phyloP scores from a whole-genome alignment of 2,329 filamentous ascomycete species.

The Purpureocillium takamizusanense region DNA sequence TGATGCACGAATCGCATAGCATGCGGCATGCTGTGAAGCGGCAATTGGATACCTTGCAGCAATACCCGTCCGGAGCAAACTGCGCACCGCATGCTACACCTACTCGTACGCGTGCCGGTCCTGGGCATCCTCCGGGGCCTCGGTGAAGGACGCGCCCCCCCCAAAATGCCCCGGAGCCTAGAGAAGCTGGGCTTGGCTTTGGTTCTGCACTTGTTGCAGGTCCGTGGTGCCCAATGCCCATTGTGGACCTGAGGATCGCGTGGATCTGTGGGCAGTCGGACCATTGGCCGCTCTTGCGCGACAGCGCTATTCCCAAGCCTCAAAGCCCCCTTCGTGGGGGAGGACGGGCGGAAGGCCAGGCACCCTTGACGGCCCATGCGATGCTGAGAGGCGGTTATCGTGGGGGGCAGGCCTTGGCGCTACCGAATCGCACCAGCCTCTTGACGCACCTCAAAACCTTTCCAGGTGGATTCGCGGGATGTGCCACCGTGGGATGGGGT shows the following conservation, averaged over 20 bases:
- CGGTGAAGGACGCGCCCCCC: no score
- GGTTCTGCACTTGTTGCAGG: no score
- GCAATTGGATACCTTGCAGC: neutral
- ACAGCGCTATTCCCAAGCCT: neutral
- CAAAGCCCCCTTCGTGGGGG: slow-evolving; percentile 3
- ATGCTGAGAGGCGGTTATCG: neutral
- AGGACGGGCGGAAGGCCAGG: neutral
- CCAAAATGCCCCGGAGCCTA: neutral
- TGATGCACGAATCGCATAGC: no score
- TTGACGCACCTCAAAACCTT: neutral
- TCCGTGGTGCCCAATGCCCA: neutral
- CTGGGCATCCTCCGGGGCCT: no score
- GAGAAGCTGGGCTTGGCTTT: no score
- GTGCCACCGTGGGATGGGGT: neutral
- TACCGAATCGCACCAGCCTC: neutral
- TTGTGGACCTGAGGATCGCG: neutral
- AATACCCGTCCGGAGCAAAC: neutral
- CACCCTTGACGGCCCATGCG: slow-evolving; percentile 1
- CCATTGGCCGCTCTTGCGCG: slow-evolving; percentile 1
- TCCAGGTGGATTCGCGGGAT: neutral
- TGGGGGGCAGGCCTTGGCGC: slow-evolving; percentile 4
- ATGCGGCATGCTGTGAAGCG: neutral
- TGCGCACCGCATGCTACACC: no score
- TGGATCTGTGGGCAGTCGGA: slow-evolving; percentile 1
- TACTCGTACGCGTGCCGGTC: no score